Evolutionary conservation across 2,329 filamentous ascomycete genomes (phyloP).

Genomic region (Cryphonectria japonica): DNA sequence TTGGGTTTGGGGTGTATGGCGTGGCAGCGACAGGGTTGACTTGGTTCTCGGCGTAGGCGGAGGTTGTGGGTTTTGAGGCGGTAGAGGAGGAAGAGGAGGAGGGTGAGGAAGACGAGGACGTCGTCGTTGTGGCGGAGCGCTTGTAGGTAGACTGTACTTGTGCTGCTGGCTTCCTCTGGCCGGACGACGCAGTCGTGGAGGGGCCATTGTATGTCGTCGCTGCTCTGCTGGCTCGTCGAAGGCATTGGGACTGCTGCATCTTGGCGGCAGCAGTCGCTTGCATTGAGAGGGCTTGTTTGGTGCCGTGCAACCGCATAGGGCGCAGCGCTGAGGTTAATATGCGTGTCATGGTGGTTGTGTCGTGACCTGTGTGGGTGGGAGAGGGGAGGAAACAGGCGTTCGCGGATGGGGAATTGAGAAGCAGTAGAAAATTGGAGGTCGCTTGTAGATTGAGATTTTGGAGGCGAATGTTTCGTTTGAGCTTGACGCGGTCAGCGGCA

Average conservation of each 20-base stretch:
- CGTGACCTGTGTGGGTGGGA: not conserved
- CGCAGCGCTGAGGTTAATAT: constrained; percentile 25
- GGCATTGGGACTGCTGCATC: constrained; percentile 9
- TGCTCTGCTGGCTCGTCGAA: constrained; percentile 9
- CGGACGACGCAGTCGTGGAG: constrained; percentile 7
- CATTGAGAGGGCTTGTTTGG: constrained; percentile 2
- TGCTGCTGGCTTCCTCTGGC: constrained; percentile 2
- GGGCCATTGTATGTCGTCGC: constrained; percentile 22
- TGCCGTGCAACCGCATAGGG: constrained; percentile 21
- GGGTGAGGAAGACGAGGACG: constrained; percentile 7
- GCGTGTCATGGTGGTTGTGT: constrained; percentile 22
- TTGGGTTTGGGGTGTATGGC: constrained; percentile 21
- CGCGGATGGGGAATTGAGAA: not conserved
- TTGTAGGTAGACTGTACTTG: constrained; percentile 20
- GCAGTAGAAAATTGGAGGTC: constrained; percentile 4
- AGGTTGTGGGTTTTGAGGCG: constrained; percentile 21
- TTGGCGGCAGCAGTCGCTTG: not conserved
- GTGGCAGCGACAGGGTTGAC: constrained; percentile 18
- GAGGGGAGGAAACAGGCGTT: not conserved
- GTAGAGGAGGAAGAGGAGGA: not conserved
- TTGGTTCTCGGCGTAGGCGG: constrained; percentile 24
- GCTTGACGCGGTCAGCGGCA: not conserved
- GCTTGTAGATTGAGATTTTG: not conserved
- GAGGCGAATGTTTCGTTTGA: not conserved
- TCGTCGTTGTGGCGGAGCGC: constrained; percentile 22